phyloP scores from a whole-genome alignment of 1,284 basidiomycete species.

The Naganishia albida region DNA sequence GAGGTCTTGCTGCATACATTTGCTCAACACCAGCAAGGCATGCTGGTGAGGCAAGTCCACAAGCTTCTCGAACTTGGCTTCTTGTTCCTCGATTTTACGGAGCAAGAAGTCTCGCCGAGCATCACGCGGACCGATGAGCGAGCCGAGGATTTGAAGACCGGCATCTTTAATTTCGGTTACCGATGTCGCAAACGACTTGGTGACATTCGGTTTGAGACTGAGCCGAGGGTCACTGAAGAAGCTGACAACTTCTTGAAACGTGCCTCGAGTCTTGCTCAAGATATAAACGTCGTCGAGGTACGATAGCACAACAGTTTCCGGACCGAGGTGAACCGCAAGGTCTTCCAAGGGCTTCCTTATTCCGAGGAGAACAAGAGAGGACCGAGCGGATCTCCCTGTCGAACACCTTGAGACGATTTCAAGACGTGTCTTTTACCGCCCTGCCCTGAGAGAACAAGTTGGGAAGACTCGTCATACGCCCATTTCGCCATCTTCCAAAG shows the following conservation, averaged over 20 bases:
- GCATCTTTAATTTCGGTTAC: background rate
- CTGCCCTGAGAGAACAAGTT: slow-evolving; percentile 24
- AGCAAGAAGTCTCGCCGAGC: too few species aligned
- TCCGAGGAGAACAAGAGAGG: slow-evolving; percentile 32
- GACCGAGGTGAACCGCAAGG: slow-evolving; percentile 31
- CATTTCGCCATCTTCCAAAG: slow-evolving; percentile 32
- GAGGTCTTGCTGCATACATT: too few species aligned
- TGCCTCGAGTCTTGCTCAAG: too few species aligned
- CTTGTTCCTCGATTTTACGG: slow-evolving; percentile 6
- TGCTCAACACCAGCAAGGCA: slow-evolving; percentile 36
- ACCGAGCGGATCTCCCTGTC: too few species aligned
- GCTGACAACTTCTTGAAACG: too few species aligned
- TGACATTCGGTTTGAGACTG: too few species aligned
- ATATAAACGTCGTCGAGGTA: too few species aligned
- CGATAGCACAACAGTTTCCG: slow-evolving; percentile 28
- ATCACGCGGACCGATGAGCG: slow-evolving; percentile 1
- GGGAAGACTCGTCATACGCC: slow-evolving; percentile 28
- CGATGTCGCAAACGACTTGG: too few species aligned
- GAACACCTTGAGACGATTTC: too few species aligned
- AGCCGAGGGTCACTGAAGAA: too few species aligned
- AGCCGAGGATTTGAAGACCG: background rate
- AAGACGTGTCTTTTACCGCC: background rate
- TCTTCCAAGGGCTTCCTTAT: slow-evolving; percentile 28
- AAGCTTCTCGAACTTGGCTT: slow-evolving; percentile 12
- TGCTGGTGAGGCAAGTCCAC: slow-evolving; percentile 34